Conservation (phyloP, 169 alveolate genomes). For the Plasmodium ovale region DNA sequence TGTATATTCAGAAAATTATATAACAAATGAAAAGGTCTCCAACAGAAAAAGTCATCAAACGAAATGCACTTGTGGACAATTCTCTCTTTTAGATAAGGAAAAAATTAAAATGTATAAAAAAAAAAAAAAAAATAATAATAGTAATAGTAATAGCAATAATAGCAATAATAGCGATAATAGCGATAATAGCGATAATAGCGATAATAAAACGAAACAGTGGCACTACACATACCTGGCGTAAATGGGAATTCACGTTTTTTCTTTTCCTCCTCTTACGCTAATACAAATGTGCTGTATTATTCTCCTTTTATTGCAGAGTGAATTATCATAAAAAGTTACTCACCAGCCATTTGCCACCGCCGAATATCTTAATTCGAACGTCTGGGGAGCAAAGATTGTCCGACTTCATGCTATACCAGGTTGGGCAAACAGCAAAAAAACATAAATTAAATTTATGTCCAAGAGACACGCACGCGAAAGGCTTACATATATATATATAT, state of each 20-base stretch:
- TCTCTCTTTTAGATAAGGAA: constrained; percentile 9
- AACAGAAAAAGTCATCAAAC: not conserved
- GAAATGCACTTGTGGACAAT: constrained; percentile 39
- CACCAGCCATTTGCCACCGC: constrained; percentile 85
- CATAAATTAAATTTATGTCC: not conserved
- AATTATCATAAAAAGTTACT: constrained; percentile 79
- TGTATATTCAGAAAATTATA: constrained; percentile 2
- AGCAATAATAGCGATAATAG: too few species aligned
- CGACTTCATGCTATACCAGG: constrained; percentile 91
- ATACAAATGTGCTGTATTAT: not conserved
- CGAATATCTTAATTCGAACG: constrained; percentile 90
- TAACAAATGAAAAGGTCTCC: not conserved
- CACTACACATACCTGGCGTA: not conserved
- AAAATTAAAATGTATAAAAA: constrained; percentile 31
- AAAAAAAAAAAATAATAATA: constrained; percentile 5
- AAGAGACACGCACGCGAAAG: not conserved
- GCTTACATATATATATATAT: not conserved
- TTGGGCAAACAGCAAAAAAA: constrained; percentile 24
- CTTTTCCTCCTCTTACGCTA: not conserved
- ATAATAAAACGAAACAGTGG: not conserved
- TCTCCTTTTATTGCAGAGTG: constrained; percentile 3
- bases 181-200: too few species aligned
- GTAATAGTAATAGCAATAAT: too few species aligned
- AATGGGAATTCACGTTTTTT: not conserved
- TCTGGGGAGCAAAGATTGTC: constrained; percentile 93